phyloP scores from a whole-genome alignment of 345 rosid genomes.

The Citrus australasica region DNA sequence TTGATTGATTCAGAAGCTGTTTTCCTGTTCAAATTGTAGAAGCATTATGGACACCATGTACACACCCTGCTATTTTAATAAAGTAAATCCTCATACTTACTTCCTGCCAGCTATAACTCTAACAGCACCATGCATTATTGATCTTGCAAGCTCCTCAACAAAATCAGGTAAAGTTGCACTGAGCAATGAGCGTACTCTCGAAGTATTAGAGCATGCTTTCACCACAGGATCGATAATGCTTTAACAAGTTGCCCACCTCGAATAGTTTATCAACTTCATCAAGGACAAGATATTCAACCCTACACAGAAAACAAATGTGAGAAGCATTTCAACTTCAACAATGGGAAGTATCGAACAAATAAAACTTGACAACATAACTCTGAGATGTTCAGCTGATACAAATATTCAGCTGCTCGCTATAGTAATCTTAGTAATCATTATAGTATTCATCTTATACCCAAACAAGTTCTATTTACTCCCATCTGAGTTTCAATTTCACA shows the following conservation, averaged over 20 bases:
- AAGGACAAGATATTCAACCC: constrained; percentile 92
- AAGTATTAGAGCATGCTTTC: constrained; percentile 88
- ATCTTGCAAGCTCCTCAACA: constrained; percentile 93
- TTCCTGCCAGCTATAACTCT: constrained; percentile 86
- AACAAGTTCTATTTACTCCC: neutral
- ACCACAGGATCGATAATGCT: constrained; percentile 89
- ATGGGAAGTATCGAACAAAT: neutral
- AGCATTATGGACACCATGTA: neutral
- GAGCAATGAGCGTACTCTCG: constrained; percentile 70
- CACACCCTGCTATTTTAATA: neutral
- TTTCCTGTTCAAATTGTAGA: constrained; percentile 51
- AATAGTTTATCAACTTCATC: constrained; percentile 98
- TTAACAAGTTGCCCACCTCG: constrained; percentile 66
- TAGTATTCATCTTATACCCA: neutral
- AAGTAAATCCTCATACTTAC: constrained; percentile 41
- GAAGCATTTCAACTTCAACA: neutral
- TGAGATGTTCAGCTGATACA: neutral
- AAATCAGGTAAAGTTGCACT: constrained; percentile 97
- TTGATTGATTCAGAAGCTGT: constrained; percentile 78
- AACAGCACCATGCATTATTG: constrained; percentile 93
- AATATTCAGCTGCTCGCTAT: neutral
- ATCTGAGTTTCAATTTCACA: neutral
- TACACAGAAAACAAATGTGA: constrained; percentile 19
- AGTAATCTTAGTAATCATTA: neutral
- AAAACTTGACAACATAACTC: neutral